Evolutionary conservation across 2,329 filamentous ascomycete genomes (phyloP).

Genomic region (Rugonectria rugulosa): DNA sequence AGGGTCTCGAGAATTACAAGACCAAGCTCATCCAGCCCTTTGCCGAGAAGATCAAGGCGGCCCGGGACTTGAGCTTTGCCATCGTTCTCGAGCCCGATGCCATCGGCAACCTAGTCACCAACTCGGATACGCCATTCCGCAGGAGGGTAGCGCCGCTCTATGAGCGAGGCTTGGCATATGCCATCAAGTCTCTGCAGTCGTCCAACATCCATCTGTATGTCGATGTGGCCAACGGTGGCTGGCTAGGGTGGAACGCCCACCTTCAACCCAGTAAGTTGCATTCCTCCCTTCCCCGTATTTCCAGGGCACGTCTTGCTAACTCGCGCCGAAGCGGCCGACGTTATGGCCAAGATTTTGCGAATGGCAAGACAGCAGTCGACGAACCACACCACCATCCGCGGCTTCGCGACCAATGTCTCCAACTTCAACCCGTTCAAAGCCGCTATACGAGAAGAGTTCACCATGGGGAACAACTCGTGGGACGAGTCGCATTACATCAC

Average conservation of each 20-base stretch:
- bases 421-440: slow-evolving; percentile 15
- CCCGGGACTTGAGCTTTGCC: slow-evolving; percentile 4
- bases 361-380: neutral
- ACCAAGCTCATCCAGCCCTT: slow-evolving; percentile 7
- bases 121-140: neutral
- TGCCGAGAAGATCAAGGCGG: neutral
- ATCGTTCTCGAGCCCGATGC: slow-evolving; percentile 16
- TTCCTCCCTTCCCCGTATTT: neutral
- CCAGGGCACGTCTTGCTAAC: neutral
- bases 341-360: slow-evolving; percentile 2
- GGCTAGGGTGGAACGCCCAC: slow-evolving; percentile 7
- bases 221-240: slow-evolving; percentile 12
- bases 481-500: slow-evolving; percentile 16
- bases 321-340: neutral
- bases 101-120: slow-evolving; percentile 13
- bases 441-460: neutral
- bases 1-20: slow-evolving; percentile 5
- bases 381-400: slow-evolving; percentile 5
- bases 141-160: slow-evolving; percentile 3
- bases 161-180: slow-evolving; percentile 2
- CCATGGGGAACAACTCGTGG: slow-evolving; percentile 1
- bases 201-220: slow-evolving; percentile 10
- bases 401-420: slow-evolving; percentile 16
- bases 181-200: slow-evolving; percentile 15
- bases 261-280: slow-evolving; percentile 16